phyloP scores from a whole-genome alignment of 805 yeast species.

The Metschnikowia lochheadii region DNA sequence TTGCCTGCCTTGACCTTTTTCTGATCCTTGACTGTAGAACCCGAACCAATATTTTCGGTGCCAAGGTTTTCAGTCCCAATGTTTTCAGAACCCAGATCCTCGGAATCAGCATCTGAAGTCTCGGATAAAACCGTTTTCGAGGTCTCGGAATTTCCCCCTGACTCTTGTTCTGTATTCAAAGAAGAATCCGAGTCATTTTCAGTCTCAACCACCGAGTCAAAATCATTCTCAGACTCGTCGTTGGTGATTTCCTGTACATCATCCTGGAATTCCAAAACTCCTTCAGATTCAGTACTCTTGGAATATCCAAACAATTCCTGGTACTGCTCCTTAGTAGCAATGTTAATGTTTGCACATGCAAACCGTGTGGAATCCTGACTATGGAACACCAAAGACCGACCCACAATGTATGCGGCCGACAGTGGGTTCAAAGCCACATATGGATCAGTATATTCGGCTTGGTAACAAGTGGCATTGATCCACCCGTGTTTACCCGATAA shows the following conservation, averaged over 20 bases:
- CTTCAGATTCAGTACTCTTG: not conserved
- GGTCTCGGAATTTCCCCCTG: too few relatives aligned
- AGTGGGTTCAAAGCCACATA: conserved; percentile 57
- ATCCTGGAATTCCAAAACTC: not conserved
- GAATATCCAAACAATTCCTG: conserved; percentile 5
- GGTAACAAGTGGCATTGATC: conserved; percentile 67
- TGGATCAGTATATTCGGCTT: conserved; percentile 59
- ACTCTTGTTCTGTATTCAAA: too few relatives aligned
- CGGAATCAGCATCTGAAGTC: not conserved
- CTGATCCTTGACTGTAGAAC: not conserved
- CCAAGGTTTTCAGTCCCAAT: not conserved
- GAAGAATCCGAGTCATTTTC: too few relatives aligned
- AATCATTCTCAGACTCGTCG: too few relatives aligned
- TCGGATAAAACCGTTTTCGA: too few relatives aligned
- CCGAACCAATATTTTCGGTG: not conserved
- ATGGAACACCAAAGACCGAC: conserved; percentile 38
- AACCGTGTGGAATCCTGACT: conserved; percentile 10
- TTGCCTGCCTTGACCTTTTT: not conserved
- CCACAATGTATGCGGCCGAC: conserved; percentile 56
- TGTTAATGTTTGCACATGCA: conserved; percentile 18
- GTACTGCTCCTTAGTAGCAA: conserved; percentile 17
- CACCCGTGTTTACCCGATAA: conserved; percentile 75
- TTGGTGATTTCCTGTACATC: not conserved
- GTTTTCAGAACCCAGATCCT: not conserved
- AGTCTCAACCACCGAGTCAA: too few relatives aligned